Evolutionary conservation across 345 rosid genomes (phyloP).

Genomic region (Noccaea caerulescens): DNA sequence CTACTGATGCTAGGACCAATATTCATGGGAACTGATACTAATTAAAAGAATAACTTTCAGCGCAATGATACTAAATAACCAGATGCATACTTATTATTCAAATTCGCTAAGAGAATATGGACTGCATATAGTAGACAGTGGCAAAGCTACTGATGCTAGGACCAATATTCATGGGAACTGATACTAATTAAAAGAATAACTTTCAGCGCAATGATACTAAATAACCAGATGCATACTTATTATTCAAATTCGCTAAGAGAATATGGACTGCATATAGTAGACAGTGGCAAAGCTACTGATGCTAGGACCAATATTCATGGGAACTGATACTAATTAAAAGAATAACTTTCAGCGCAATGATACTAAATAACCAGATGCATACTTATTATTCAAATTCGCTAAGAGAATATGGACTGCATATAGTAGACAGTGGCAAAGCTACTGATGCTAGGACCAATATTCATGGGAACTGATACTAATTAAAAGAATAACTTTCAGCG

Average conservation of each 20-base stretch:
- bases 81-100: conserved; percentile 22
- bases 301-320: not conserved
- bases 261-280: conserved; percentile 13
- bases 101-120: conserved; percentile 9
- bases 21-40: not conserved
- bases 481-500: conserved; percentile 2
- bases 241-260: conserved; percentile 5
- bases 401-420: conserved; percentile 17
- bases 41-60: not conserved
- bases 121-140: conserved; percentile 22
- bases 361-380: conserved; percentile 15
- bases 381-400: conserved; percentile 11
- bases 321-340: not conserved
- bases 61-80: conserved; percentile 2
- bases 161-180: not conserved
- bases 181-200: not conserved
- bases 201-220: conserved; percentile 5
- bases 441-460: conserved; percentile 4
- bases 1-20: conserved; percentile 4
- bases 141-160: conserved; percentile 21
- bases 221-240: conserved; percentile 25
- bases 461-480: not conserved
- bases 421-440: conserved; percentile 26
- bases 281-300: conserved; percentile 25
- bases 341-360: conserved; percentile 9